Evolutionary conservation across 345 rosid genomes (phyloP).

Genomic region (Hibiscus trionum): DNA sequence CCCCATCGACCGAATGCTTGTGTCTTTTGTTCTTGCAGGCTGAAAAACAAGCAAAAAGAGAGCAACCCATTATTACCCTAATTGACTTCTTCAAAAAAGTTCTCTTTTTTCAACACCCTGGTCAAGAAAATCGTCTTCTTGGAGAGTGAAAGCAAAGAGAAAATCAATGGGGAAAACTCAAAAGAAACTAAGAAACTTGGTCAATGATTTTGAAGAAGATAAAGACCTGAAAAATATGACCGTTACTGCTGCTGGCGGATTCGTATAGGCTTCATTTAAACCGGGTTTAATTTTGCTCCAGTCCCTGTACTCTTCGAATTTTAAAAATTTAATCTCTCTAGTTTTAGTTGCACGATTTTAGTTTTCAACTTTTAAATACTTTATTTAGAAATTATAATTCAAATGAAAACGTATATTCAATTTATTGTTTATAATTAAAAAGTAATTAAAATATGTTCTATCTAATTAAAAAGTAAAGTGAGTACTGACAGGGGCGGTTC

Average conservation of each 20-base stretch:
- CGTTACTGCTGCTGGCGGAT: conserved; percentile 8
- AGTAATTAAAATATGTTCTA: too few species aligned
- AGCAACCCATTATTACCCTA: conserved; percentile 46
- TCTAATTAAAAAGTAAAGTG: too few species aligned
- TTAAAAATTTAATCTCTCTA: too few species aligned
- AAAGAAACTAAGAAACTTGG: neutral
- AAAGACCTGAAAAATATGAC: conserved; percentile 12
- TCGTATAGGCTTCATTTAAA: neutral
- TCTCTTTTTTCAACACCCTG: neutral
- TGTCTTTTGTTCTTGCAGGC: conserved; percentile 33
- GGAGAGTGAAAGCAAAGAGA: neutral
- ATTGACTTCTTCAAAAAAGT: conserved; percentile 11
- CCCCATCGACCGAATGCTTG: conserved; percentile 21
- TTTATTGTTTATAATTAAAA: too few species aligned
- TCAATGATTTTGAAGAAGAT: conserved; percentile 1
- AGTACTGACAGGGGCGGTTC: too few species aligned
- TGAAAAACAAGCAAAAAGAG: conserved; percentile 47
- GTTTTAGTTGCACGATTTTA: too few species aligned
- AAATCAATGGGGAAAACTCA: neutral
- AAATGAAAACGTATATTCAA: too few species aligned
- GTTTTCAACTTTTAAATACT: too few species aligned
- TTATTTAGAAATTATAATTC: too few species aligned
- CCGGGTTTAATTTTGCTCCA: too few species aligned
- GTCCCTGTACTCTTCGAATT: too few species aligned
- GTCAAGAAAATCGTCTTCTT: conserved; percentile 8